Conservation (phyloP, 352 stramenopile genomes). For the Phytopythium mirpurense region DNA sequence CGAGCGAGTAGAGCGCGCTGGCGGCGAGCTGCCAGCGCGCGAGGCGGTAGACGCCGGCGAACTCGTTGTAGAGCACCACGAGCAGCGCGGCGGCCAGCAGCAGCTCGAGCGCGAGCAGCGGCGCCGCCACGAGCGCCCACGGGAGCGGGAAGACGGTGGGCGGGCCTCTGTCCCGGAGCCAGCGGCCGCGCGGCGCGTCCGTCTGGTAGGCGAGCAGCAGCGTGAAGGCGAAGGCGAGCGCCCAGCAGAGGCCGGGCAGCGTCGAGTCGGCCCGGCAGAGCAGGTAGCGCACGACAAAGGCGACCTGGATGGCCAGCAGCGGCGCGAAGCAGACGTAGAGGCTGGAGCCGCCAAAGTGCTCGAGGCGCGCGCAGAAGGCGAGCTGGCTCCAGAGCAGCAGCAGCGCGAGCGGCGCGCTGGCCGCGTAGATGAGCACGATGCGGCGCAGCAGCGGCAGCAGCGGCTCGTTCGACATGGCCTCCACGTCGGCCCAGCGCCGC, state of each 20-base stretch:
- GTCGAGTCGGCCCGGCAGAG: constrained; percentile 76
- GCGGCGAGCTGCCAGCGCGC: constrained; percentile 66
- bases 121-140: constrained; percentile 66
- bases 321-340: constrained; percentile 79
- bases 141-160: constrained; percentile 37
- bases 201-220: constrained; percentile 74
- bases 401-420: constrained; percentile 62
- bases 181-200: constrained; percentile 39
- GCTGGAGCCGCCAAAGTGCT: constrained; percentile 43
- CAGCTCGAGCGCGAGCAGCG: constrained; percentile 60
- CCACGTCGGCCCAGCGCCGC: constrained; percentile 68
- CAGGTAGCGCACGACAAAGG: constrained; percentile 76
- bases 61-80: constrained; percentile 77
- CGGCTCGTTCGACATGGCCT: constrained; percentile 79
- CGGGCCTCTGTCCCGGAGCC: constrained; percentile 8
- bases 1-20: constrained; percentile 67
- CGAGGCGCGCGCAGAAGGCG: constrained; percentile 71
- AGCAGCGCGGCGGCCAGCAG: constrained; percentile 48
- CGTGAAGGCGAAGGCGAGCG: constrained; percentile 76
- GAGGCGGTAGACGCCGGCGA: constrained; percentile 71
- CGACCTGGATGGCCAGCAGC: constrained; percentile 76
- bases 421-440: constrained; percentile 71
- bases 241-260: constrained; percentile 68
- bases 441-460: constrained; percentile 67
- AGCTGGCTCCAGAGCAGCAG: constrained; percentile 80